A percentile compares a stretch with the other conserved stretches of the same genome.
Conservation (phyloP, 495 filamentous ascomycete species). For the Penicillium egyptiacum region DNA sequence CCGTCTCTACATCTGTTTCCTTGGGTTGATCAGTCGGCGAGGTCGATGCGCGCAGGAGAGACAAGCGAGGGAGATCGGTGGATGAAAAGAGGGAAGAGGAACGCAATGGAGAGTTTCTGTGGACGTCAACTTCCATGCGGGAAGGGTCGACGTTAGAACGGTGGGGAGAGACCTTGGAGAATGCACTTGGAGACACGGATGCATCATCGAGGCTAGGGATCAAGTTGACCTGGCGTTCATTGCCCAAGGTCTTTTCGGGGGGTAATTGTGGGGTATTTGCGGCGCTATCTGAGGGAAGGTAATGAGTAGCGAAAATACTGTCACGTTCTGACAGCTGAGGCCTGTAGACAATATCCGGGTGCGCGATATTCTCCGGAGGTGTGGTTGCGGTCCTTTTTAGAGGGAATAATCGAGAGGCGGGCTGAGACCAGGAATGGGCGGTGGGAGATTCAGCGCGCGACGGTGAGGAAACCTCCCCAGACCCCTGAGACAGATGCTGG, state of each 20-base stretch:
- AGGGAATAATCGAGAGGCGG: slow-evolving; percentile 30
- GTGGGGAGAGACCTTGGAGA: slow-evolving; percentile 41
- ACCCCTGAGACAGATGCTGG: slow-evolving; percentile 36
- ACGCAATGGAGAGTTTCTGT: slow-evolving; percentile 39
- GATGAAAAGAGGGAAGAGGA: slow-evolving; percentile 35
- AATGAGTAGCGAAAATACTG: slow-evolving; percentile 64
- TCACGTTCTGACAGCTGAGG: slow-evolving; percentile 62
- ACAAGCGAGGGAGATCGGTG: slow-evolving; percentile 27
- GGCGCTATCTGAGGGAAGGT: slow-evolving; percentile 51
- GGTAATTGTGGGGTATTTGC: slow-evolving; percentile 50
- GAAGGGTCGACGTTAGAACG: slow-evolving; percentile 35
- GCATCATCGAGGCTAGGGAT: slow-evolving; percentile 37
- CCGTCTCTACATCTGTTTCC: slow-evolving; percentile 20
- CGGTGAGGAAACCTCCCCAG: slow-evolving; percentile 35
- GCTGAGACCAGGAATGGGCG: slow-evolving; percentile 39
- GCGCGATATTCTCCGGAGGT: slow-evolving; percentile 31
- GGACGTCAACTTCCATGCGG: slow-evolving; percentile 49
- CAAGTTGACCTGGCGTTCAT: slow-evolving; percentile 33
- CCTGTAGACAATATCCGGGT: slow-evolving; percentile 31
- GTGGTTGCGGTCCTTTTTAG: slow-evolving; percentile 41
- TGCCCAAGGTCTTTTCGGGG: slow-evolving; percentile 35
- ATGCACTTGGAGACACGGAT: slow-evolving; percentile 35
- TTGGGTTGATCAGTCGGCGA: slow-evolving; percentile 30
- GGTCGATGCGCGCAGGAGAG: slow-evolving; percentile 33
- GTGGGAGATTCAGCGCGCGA: slow-evolving; percentile 46